Evolutionary conservation across 2,329 filamentous ascomycete species (phyloP), one percentile per base, ranked within the genome.

Genomic region (Arachnomyces sp.): DNA sequence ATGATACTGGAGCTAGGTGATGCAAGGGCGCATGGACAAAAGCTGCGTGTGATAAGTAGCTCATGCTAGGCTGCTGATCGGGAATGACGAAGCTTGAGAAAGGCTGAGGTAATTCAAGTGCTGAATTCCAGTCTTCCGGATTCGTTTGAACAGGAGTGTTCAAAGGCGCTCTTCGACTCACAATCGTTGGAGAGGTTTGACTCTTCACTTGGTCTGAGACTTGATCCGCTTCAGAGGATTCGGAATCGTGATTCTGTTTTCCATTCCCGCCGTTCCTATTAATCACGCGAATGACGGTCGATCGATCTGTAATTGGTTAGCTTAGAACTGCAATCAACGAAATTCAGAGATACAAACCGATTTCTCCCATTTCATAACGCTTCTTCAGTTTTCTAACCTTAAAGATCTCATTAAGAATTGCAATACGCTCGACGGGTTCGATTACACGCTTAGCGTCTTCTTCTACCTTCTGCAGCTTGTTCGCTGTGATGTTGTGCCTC

Each of bases 401-500:
- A 28, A 65, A 63, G 12, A 67, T 63, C 43, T 67, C 64, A 17
- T 62, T 58, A n/a, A 67, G 45, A 31, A 67, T 59, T 7, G 58
- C 52, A 25, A 63, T 52, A 20, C 59, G 58, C 4, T 59, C 56
- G 2, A 52, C 45, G 11, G 59, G 57, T 41, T 57, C 59, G 29
- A 65, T 53, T 32, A 59, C 58, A n/a, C 62, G 52, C 43, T 59
- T 61, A 2, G 53, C 57, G 46, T 66, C 64, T 30, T 59, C 49
- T 28, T 61, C 62, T 33, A 65, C 57, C 36, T 64, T 61, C 42
- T 62, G 55, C 7, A 67, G 51, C 44, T 61, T 62, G 13, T 62
- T 60, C 4, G 61, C 51, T 3, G 61, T 64, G 17, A 66, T 57
- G 13, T 54, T 54, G 32, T 55, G 40, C 3, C 40, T 52, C 13